Evolutionary conservation across 140 eudicot species (phyloP).

Genomic region (Cichorium intybus): DNA sequence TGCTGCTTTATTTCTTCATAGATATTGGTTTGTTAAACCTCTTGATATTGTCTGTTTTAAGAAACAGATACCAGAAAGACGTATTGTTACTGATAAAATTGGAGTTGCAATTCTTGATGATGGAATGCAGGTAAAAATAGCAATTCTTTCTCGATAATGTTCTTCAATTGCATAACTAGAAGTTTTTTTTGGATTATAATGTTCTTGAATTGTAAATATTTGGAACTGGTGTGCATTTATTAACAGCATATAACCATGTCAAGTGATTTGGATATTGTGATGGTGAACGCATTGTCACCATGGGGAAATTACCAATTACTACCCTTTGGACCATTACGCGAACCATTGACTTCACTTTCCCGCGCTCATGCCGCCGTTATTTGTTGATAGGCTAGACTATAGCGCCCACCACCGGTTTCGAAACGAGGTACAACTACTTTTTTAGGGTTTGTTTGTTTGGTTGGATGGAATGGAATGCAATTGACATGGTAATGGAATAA

Average conservation of each 20-base stretch:
- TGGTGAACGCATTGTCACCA: slow-evolving; percentile 84
- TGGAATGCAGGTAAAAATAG: slow-evolving; percentile 82
- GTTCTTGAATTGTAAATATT: not conserved
- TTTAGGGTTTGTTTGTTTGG: not conserved
- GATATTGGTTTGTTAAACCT: slow-evolving; percentile 35
- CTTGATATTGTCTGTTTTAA: slow-evolving; percentile 12
- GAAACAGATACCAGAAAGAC: slow-evolving; percentile 16
- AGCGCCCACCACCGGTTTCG: slow-evolving; percentile 75
- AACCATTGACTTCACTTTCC: slow-evolving; percentile 64
- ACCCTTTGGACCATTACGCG: slow-evolving; percentile 92
- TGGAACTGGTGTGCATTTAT: not conserved
- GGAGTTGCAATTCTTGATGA: slow-evolving; percentile 78
- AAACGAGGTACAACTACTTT: slow-evolving; percentile 45
- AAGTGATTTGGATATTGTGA: slow-evolving; percentile 79
- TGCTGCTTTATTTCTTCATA: slow-evolving; percentile 52
- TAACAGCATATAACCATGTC: slow-evolving; percentile 66
- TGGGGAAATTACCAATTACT: slow-evolving; percentile 68
- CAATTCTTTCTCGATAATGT: not conserved
- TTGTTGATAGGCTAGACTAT: slow-evolving; percentile 71
- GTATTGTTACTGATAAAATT: slow-evolving; percentile 33
- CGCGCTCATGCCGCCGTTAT: slow-evolving; percentile 58
- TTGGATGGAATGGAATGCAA: no score
- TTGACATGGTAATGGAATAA: no score
- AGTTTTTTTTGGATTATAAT: not conserved
- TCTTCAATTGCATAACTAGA: slow-evolving; percentile 4